phyloP scores from a whole-genome alignment of 495 filamentous ascomycete species.

The Hypoxylon trugodes region DNA sequence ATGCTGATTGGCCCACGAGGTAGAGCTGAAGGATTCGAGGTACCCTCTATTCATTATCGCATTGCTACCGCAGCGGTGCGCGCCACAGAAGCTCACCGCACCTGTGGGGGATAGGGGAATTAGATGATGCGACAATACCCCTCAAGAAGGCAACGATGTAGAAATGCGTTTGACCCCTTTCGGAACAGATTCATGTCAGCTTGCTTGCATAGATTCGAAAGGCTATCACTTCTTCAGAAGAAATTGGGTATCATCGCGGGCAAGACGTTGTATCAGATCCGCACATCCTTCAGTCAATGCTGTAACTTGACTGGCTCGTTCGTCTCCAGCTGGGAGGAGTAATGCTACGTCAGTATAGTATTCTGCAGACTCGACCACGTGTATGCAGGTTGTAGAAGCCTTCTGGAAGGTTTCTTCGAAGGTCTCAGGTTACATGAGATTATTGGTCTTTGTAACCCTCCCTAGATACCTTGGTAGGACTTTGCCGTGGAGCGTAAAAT shows the following conservation, averaged over 20 bases:
- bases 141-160: constrained; percentile 3
- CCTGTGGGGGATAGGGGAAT: constrained; percentile 21
- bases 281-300: constrained; percentile 12
- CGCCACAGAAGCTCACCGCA: constrained; percentile 1
- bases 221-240: constrained; percentile 5
- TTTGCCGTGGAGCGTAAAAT: not conserved
- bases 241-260: constrained; percentile 28
- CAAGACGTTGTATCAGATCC: constrained; percentile 31
- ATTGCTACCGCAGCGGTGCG: constrained; percentile 6
- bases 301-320: constrained; percentile 24
- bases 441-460: constrained; percentile 28
- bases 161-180: constrained; percentile 7
- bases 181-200: constrained; percentile 14
- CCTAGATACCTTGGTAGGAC: constrained; percentile 15
- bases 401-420: constrained; percentile 38
- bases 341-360: constrained; percentile 30
- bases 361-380: constrained; percentile 36
- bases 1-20: constrained; percentile 15
- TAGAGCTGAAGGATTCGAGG: constrained; percentile 23
- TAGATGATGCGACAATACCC: constrained; percentile 3
- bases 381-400: constrained; percentile 34
- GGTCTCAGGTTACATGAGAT: constrained; percentile 13
- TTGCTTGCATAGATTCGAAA: constrained; percentile 14
- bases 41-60: not conserved
- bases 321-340: constrained; percentile 21